Conservation (phyloP, 2,329 filamentous ascomycete genomes). For the Teratosphaeria nubilosa region DNA sequence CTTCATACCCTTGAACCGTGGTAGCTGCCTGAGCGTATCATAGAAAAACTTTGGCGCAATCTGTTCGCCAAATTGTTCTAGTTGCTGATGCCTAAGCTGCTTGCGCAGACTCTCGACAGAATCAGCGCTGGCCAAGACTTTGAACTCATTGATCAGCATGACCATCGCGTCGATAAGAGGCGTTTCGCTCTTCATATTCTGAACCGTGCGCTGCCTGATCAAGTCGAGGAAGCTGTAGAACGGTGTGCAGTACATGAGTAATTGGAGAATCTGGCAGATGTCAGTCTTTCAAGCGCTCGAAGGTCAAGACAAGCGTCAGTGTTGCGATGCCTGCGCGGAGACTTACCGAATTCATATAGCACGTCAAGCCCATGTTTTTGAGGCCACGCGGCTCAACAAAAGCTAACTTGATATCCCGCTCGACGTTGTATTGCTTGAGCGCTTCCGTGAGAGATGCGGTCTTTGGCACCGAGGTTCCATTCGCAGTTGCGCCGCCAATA, state of each 20-base stretch:
- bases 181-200: conserved; percentile 92
- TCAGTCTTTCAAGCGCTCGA: background rate
- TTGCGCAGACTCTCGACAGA: conserved; percentile 64
- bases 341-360: conserved; percentile 98
- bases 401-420: conserved; percentile 54
- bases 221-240: conserved; percentile 92
- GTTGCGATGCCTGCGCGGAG: background rate
- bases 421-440: conserved; percentile 61
- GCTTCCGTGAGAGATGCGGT: conserved; percentile 60
- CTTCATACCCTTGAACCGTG: conserved; percentile 88
- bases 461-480: conserved; percentile 31
- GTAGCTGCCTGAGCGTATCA: conserved; percentile 75
- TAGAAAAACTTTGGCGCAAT: conserved; percentile 95
- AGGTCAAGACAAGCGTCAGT: background rate
- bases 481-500: conserved; percentile 8
- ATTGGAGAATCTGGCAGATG: conserved; percentile 68
- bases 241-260: conserved; percentile 82
- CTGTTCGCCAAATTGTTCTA: conserved; percentile 82
- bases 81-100: conserved; percentile 67
- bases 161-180: conserved; percentile 94
- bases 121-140: conserved; percentile 67
- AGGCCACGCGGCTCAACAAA: conserved; percentile 89
- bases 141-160: conserved; percentile 91
- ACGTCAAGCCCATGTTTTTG: conserved; percentile 97
- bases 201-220: conserved; percentile 68